Evolutionary conservation across 768 basidiomycete genomes (phyloP).

Genomic region (Xerocomellus intermedius): DNA sequence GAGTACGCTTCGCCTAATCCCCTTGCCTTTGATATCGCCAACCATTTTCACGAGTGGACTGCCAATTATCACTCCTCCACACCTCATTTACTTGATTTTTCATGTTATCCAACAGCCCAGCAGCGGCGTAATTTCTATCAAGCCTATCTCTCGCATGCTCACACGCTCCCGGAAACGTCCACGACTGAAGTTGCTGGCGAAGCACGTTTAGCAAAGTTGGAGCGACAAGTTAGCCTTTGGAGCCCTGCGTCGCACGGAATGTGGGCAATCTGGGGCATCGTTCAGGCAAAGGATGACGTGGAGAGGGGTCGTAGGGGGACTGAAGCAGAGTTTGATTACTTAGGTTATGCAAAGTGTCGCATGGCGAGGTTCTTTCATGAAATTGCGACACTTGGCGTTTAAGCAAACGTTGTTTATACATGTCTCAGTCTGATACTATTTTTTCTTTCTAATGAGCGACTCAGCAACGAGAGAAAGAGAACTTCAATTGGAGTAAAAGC

Average conservation of each 20-base stretch:
- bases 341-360: slow-evolving; percentile 73
- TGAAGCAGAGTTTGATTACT: slow-evolving; percentile 86
- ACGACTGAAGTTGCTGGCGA: slow-evolving; percentile 33
- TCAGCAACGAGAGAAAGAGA: slow-evolving; percentile 27
- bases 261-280: slow-evolving; percentile 95
- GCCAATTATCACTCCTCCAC: slow-evolving; percentile 77
- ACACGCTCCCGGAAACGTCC: slow-evolving; percentile 24
- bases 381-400: slow-evolving; percentile 45
- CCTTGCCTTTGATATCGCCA: slow-evolving; percentile 92
- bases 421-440: not conserved
- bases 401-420: slow-evolving; percentile 1
- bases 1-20: slow-evolving; percentile 95
- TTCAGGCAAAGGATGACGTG: slow-evolving; percentile 80
- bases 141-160: slow-evolving; percentile 69
- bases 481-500: slow-evolving; percentile 48
- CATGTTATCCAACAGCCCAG: slow-evolving; percentile 66
- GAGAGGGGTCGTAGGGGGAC: slow-evolving; percentile 44
- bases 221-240: slow-evolving; percentile 83
- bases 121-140: slow-evolving; percentile 83
- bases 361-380: slow-evolving; percentile 63
- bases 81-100: slow-evolving; percentile 63
- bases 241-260: slow-evolving; percentile 86
- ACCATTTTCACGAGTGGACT: slow-evolving; percentile 98
- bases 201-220: slow-evolving; percentile 55
- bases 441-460: not conserved